Evolutionary conservation across 108 stramenopile species (phyloP).

Genomic region (Nitzschia inconspicua): DNA sequence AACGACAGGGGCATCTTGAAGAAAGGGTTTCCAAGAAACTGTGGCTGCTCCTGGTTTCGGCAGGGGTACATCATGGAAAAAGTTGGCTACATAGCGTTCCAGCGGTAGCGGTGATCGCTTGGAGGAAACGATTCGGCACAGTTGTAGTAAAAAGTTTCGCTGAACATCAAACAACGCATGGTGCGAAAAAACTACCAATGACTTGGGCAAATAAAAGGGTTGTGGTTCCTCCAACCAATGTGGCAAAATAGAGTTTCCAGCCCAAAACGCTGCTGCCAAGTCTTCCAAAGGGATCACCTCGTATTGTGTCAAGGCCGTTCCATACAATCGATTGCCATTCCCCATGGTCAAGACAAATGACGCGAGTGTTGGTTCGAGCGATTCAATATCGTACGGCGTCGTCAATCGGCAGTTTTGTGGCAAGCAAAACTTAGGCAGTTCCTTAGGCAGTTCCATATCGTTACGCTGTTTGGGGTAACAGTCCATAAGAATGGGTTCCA

Average conservation of each 20-base stretch:
- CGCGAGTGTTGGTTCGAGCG: conserved; percentile 44
- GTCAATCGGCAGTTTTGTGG: conserved; percentile 28
- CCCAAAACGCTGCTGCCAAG: conserved; percentile 8
- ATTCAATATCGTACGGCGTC: background rate
- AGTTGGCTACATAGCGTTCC: conserved; percentile 87
- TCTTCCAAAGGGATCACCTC: conserved; percentile 32
- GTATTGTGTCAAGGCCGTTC: conserved; percentile 56
- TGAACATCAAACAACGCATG: conserved; percentile 81
- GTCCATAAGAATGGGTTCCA: conserved; percentile 54
- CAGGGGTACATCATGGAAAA: conserved; percentile 78
- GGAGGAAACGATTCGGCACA: conserved; percentile 66
- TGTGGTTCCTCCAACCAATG: conserved; percentile 9
- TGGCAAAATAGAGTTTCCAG: background rate
- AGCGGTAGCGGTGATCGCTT: conserved; percentile 64
- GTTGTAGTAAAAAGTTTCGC: conserved; percentile 62
- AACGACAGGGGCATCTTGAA: background rate
- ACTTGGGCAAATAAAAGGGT: conserved; percentile 69
- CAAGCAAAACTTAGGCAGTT: conserved; percentile 64
- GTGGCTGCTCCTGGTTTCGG: conserved; percentile 61
- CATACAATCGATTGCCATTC: conserved; percentile 62
- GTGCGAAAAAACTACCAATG: conserved; percentile 82
- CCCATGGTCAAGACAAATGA: conserved; percentile 75
- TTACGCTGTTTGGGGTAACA: conserved; percentile 57
- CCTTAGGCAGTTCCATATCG: conserved; percentile 67
- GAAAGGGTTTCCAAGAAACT: conserved; percentile 12